Base-by-base conservation (phyloP, 257 asterid genomes). In the Jacaranda copaia region DNA sequence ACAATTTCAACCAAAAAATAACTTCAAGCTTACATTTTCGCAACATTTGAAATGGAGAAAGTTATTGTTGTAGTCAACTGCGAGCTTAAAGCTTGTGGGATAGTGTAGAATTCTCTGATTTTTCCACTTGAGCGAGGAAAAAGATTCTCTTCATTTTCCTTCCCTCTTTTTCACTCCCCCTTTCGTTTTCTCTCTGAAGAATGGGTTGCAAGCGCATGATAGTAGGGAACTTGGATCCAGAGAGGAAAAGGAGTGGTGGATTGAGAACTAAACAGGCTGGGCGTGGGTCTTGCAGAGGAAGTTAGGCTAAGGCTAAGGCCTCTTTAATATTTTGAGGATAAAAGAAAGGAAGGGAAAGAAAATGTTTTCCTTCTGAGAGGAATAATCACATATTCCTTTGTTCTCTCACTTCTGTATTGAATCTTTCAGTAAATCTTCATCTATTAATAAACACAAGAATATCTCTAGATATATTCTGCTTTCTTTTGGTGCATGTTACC, bases 241-340 rank as follows among this genome's bases (percentile, higher is more conserved):
- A 81, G 82, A 92, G 98, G 83, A 89, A 87, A 76, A 89, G 95
- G 71, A 90, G 97, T 78, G 97, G 98, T 85, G 98, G 98, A 45
- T 84, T 94, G 87, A 88, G 98, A 87, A 90, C 98, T 10, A 90
- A 92, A 86, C 98, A 94, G 70, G 98, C 98, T 70, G 98, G 98
- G 51, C 92, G 98, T 62, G 97, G 96, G n/a, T 94, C 98, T 87
- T 94, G 98, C 84, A 83, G 98, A 72, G 98, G 98, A 82, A 92
- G 98, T 92, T 94, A 94, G 98, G 80, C 84, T 71, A 69, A 69
- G 70, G 51, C 81, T 77, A 53, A 4, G 13, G 13, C 18, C 5
- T 18, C 53, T 16, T 59, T 2, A 15, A 45, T 58, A 4, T 40
- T 48, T 63, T 72, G 40, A 19, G 32, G 35, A 18, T 16, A 68